Evolutionary conservation across 768 basidiomycete species (phyloP).

Genomic region (Podaxis sp.): DNA sequence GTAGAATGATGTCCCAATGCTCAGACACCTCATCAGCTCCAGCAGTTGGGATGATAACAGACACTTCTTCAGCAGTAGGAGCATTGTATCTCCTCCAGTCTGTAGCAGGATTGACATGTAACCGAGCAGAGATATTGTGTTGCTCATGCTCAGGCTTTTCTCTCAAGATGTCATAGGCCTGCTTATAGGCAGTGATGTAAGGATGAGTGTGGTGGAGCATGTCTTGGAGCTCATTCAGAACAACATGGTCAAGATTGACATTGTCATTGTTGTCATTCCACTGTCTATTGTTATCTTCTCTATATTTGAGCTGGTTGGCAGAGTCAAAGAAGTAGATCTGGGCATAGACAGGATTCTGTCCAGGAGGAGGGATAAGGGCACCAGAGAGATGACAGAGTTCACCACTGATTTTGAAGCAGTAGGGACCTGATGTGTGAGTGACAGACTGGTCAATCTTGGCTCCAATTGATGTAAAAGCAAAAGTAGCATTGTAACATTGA

Average conservation of each 20-base stretch:
- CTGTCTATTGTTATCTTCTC: not conserved
- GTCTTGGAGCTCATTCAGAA: constrained; percentile 16
- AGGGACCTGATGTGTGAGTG: not conserved
- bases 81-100: constrained; percentile 43
- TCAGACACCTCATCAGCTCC: constrained; percentile 17
- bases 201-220: constrained; percentile 15
- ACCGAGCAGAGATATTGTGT: constrained; percentile 5
- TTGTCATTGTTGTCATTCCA: not conserved
- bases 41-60: constrained; percentile 39
- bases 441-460: not conserved
- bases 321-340: constrained; percentile 22
- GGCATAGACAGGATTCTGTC: constrained; percentile 14
- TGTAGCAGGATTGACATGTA: constrained; percentile 18
- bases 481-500: not conserved
- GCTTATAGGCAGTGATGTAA: constrained; percentile 12
- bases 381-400: constrained; percentile 16
- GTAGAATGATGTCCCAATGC: constrained; percentile 35
- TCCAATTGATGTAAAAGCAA: not conserved
- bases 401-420: constrained; percentile 20
- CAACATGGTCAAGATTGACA: not conserved
- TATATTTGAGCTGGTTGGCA: constrained; percentile 6
- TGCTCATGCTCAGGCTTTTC: not conserved
- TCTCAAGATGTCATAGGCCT: constrained; percentile 16
- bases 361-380: constrained; percentile 8
- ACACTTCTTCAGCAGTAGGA: constrained; percentile 38